phyloP scores from a whole-genome alignment of 257 asterid genomes.

The Nicotiana knightiana region DNA sequence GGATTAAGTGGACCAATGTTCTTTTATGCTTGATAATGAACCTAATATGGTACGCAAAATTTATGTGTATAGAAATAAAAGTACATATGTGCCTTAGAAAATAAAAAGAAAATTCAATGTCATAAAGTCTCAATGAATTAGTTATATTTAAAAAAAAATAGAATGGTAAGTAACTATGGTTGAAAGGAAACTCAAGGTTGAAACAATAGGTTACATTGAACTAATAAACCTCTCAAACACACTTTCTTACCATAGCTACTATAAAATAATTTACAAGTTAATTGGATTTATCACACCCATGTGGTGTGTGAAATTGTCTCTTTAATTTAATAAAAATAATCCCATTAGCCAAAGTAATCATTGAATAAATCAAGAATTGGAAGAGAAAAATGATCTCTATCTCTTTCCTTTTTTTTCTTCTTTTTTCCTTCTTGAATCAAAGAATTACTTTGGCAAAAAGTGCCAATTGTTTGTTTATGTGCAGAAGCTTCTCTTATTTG shows the following conservation, averaged over 20 bases:
- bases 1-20: too few relatives aligned
- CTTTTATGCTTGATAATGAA: too few relatives aligned
- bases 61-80: not conserved
- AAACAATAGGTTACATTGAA: not conserved
- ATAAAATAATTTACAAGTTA: conserved; percentile 5
- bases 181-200: not conserved
- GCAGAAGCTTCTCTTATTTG: conserved; percentile 62
- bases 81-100: not conserved
- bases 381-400: not conserved
- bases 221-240: not conserved
- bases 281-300: not conserved
- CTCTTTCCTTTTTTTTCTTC: not conserved
- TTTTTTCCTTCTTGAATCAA: conserved; percentile 7
- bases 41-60: too few relatives aligned
- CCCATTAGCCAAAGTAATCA: not conserved
- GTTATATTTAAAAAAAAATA: not conserved
- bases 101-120: not conserved
- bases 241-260: not conserved
- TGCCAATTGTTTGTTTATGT: conserved; percentile 30
- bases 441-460: conserved; percentile 9
- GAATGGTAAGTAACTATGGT: not conserved
- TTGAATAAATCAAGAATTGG: not conserved
- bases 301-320: not conserved
- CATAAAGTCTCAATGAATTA: not conserved
- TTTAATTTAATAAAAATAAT: not conserved